Evolutionary conservation across 2,329 filamentous ascomycete genomes (phyloP).

Genomic region (Tricladium varicosporioides): DNA sequence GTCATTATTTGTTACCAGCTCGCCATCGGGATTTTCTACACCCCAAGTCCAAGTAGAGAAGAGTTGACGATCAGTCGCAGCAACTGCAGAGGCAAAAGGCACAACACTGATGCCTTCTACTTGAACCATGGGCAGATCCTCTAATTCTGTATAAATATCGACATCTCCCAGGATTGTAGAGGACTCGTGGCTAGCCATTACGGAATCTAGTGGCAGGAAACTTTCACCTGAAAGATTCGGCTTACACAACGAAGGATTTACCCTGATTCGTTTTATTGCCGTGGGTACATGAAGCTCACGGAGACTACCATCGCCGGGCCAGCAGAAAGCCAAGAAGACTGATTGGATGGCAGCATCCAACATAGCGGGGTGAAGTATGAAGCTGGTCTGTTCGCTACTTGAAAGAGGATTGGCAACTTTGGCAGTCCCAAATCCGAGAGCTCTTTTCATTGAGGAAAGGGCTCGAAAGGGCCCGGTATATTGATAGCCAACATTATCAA

Average conservation of each 20-base stretch:
- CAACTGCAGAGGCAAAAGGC: constrained; percentile 20
- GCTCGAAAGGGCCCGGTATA: constrained; percentile 14
- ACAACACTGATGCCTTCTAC: constrained; percentile 22
- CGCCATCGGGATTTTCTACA: constrained; percentile 18
- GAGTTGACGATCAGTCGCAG: constrained; percentile 21
- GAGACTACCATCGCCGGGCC: constrained; percentile 22
- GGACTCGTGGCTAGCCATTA: neutral
- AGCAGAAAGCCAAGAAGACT: constrained; percentile 33
- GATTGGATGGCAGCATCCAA: constrained; percentile 51
- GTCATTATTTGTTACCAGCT: constrained; percentile 8
- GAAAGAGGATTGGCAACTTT: neutral
- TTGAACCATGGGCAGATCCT: constrained; percentile 20
- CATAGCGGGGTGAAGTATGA: constrained; percentile 50
- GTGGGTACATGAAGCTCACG: constrained; percentile 25
- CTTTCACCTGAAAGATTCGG: constrained; percentile 2
- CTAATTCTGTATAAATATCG: constrained; percentile 6
- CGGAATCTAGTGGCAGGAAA: constrained; percentile 5
- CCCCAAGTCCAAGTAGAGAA: constrained; percentile 23
- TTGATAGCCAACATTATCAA: constrained; percentile 14
- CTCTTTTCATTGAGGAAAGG: constrained; percentile 8
- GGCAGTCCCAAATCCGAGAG: constrained; percentile 2
- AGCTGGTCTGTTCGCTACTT: neutral
- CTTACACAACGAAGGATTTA: constrained; percentile 21
- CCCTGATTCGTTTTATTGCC: constrained; percentile 17
- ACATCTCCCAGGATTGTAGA: neutral